These are phyloP conservation scores for Pseudocercospora musae DNA, from an alignment of 2,329 filamentous ascomycete species.

Conservation along the genomic window DNA sequence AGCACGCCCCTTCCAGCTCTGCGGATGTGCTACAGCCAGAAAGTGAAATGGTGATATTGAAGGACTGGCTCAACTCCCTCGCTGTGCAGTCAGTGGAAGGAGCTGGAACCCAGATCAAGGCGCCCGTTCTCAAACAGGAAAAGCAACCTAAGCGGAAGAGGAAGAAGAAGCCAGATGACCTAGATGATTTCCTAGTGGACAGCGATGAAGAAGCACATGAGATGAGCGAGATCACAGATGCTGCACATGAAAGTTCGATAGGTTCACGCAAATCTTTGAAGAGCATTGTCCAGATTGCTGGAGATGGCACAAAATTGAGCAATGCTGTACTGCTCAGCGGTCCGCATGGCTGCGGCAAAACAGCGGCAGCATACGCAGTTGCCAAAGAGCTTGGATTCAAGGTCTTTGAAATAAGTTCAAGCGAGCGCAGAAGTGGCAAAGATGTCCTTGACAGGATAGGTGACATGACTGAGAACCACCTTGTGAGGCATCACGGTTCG, in stretches of 20 bases:
- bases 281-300: constrained; percentile 43
- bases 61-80: constrained; percentile 75
- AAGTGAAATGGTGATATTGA: constrained; percentile 66
- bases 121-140: constrained; percentile 10
- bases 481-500: constrained; percentile 60
- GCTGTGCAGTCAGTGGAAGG: constrained; percentile 74
- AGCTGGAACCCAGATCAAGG: constrained; percentile 41
- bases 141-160: constrained; percentile 58
- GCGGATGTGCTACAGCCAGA: constrained; percentile 72
- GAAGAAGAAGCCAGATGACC: constrained; percentile 58
- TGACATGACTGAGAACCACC: constrained; percentile 94
- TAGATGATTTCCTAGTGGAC: constrained; percentile 76
- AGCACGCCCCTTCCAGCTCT: constrained; percentile 72
- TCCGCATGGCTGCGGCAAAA: constrained; percentile 87
- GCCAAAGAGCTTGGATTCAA: constrained; percentile 91
- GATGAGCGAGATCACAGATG: constrained; percentile 65
- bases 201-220: constrained; percentile 71
- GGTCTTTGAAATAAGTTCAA: constrained; percentile 89
- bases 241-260: background rate
- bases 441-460: constrained; percentile 90
- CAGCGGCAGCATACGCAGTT: constrained; percentile 84
- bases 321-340: constrained; percentile 89
- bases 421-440: constrained; percentile 77
- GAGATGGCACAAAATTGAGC: constrained; percentile 46
- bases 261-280: constrained; percentile 14